Evolutionary conservation across 2,329 filamentous ascomycete genomes (phyloP), one percentile per base, ranked within the genome.

Genomic region (Zymoseptoria brevis): DNA sequence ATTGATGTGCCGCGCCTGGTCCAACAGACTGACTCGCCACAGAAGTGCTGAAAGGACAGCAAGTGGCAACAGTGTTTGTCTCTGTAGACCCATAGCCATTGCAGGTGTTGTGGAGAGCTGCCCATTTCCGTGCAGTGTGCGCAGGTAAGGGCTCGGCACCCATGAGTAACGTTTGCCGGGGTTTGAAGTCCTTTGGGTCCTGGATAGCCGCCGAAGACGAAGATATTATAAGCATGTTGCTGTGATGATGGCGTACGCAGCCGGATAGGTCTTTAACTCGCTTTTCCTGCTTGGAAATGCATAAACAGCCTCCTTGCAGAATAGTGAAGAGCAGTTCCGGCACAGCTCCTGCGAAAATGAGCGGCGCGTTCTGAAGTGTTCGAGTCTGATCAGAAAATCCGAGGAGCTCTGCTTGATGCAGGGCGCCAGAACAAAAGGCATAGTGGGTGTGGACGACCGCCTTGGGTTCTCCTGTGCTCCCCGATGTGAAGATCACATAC

Each of bases 381-480:
- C 45, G 45, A 13, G 45, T 50, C 45, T 50, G 45, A 50, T 21
- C 45, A 21, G 45, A 11, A 21, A 50, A 50, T 50, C 45, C 45
- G 45, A 50, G 45, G 9, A 50, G 45, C 19, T 50, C 45, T 21
- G 45, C 45, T 50, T 50, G 45, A 21, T 50, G 45, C 9, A 50
- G 45, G 19, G 45, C 45, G 45, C 45, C 45, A 11, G 45, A 50
- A 21, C 45, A 50, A 50, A 50, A 50, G 45, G 45, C 45, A 50
- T 8, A 21, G 8, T 50, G 45, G 45, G 16, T 50, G 45, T 50
- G 45, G n/a, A 50, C 45, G 19, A 21, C 45, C 6, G 45, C 64
- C 50, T 67, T 69, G 4, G 67, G 63, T 19, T 58, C 48, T 45
- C 64, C 62, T 21, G 60, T 66, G 56, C 62, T 64, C 19, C 67